These are phyloP conservation scores for Fusarium secorum DNA, from an alignment of 2,329 filamentous ascomycete genomes.

Conservation along the genomic window DNA sequence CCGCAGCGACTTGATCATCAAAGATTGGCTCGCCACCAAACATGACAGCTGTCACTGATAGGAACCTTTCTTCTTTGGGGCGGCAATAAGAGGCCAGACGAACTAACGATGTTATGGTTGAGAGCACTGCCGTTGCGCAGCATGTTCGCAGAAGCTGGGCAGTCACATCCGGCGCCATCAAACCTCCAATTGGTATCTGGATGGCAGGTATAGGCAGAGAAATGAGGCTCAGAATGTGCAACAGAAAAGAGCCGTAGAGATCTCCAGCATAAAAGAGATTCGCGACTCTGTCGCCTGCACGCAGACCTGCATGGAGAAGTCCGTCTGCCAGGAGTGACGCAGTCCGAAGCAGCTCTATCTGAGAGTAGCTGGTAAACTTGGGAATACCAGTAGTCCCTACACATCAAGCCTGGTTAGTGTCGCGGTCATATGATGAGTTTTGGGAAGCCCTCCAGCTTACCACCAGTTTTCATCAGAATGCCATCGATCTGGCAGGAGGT, in stretches of 20 bases:
- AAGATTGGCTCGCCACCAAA: background rate
- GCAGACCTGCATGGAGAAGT: background rate
- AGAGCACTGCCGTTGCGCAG: background rate
- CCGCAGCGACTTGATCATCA: background rate
- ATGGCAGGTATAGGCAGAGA: background rate
- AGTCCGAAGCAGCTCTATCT: background rate
- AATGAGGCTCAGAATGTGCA: background rate
- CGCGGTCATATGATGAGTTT: rapidly evolving
- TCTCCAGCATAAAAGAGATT: background rate
- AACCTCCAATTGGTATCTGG: background rate
- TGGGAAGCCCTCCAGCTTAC: background rate
- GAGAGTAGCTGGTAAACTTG: background rate
- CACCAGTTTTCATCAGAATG: background rate
- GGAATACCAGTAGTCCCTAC: background rate
- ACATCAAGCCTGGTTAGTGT: background rate
- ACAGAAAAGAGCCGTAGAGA: background rate
- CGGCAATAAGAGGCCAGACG: background rate
- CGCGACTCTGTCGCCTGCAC: background rate
- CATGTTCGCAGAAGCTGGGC: background rate
- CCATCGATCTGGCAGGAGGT: background rate
- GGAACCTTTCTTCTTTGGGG: background rate
- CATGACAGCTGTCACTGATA: background rate
- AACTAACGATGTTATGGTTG: background rate
- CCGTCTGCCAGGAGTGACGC: background rate
- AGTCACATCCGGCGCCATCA: background rate